Evolutionary conservation across 352 stramenopile genomes (phyloP), one percentile per base, ranked within the genome.

Genomic region (Pythium phragmiticola): DNA sequence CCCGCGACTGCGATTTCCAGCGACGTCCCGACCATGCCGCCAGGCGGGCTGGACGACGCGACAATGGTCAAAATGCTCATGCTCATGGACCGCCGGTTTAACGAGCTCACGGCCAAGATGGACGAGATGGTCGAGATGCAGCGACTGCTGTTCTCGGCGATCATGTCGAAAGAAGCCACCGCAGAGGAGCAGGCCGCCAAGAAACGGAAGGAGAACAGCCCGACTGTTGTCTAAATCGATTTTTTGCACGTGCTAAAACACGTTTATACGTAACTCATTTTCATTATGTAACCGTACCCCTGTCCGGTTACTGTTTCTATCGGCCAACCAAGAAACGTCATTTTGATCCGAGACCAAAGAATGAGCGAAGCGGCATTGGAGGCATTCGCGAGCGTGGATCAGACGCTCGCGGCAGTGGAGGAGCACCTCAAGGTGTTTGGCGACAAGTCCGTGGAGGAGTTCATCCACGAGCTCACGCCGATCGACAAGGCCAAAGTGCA

Each of bases 401-500:
- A 93, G 79, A 91, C 84, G 66, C 80, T 93, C 17, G 73, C 76
- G 59, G 77, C 80, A 1, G 82, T 93, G 60, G 82, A 93, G 59
- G 73, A 91, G 68, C 80, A 91, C 53, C 72, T 93, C 17, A 58
- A 75, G 57, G 68, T 89, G 28, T 82, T 93, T 49, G 78, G 73
- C 11, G 62, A 78, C 50, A 75, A 66, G 4, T 77, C 77, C 4
- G 58, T 89, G 47, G 82, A 91, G 65, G 74, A 83, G 26, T 83
- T 89, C 42, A 42, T 82, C 53, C 71, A 78, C 4, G 73, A 83
- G 34, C 72, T 93, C 2, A 79, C 66, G 59, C 79, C 83, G 17
- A 57, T 95, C 28, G 82, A 94, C 59, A 85, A 88, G 41, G 87
- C 87, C 33, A 95, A 94, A 63, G 76, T 93, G 55, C 80, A 94